A percentile compares a stretch with the other conserved stretches of the same genome.
Evolutionary conservation across 2,329 filamentous ascomycete species (phyloP).

Genomic region (Fusarium sp.): DNA sequence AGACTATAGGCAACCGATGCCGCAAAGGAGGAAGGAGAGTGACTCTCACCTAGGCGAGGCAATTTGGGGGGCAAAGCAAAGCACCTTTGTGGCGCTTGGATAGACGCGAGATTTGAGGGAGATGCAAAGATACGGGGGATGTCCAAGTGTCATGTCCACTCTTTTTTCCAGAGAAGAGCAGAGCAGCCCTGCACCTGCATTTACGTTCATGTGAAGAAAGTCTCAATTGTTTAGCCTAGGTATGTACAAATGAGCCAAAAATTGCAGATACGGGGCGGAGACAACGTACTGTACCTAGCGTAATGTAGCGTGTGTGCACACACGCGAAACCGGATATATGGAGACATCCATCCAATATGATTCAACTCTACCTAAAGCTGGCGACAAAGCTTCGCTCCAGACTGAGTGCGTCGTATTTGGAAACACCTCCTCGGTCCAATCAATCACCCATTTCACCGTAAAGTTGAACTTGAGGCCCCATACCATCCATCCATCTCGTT

Average conservation of each 20-base stretch:
- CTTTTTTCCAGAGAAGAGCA: too few species aligned
- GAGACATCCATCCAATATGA: slow-evolving; percentile 10
- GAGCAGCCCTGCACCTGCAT: not conserved
- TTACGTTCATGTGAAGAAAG: not conserved
- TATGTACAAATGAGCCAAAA: slow-evolving; percentile 9
- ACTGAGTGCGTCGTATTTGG: not conserved
- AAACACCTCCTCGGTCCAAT: not conserved
- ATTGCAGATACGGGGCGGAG: not conserved
- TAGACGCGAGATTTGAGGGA: slow-evolving; percentile 28
- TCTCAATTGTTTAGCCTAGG: slow-evolving; percentile 12
- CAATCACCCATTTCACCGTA: not conserved
- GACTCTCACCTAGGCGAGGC: slow-evolving; percentile 2
- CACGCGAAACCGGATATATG: slow-evolving; percentile 31
- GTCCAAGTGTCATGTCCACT: not conserved
- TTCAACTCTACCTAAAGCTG: not conserved
- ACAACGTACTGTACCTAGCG: not conserved
- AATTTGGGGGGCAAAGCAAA: slow-evolving; percentile 2
- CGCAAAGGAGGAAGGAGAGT: slow-evolving; percentile 33
- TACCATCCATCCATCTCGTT: not conserved
- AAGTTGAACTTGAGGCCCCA: not conserved
- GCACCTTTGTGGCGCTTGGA: slow-evolving; percentile 32
- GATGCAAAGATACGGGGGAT: slow-evolving; percentile 1
- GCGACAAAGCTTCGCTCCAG: not conserved
- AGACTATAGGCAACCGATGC: slow-evolving; percentile 22
- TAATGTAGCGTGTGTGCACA: not conserved